Evolutionary conservation across 192 early-diverging fungal genomes (phyloP).

Genomic region (Coemansia sp.): DNA sequence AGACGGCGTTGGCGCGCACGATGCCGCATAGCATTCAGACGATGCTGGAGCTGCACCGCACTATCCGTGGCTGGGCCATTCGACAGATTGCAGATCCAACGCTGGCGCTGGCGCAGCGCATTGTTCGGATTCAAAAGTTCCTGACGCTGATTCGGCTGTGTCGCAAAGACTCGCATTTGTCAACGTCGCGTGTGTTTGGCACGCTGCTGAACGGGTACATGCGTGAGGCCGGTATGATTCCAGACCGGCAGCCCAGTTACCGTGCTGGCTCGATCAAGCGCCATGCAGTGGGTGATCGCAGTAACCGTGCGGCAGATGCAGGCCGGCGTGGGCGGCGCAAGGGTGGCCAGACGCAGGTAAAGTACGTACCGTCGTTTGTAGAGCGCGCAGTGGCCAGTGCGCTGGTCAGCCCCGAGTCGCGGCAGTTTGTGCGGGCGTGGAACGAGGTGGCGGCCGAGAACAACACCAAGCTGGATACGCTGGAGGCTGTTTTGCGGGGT

Average conservation of each 20-base stretch:
- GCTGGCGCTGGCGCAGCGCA: slow-evolving; percentile 54
- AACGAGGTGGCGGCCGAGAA: slow-evolving; percentile 56
- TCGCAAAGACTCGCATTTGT: slow-evolving; percentile 45
- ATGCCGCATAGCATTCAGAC: slow-evolving; percentile 66
- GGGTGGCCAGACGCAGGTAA: slow-evolving; percentile 28
- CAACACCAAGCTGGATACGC: slow-evolving; percentile 46
- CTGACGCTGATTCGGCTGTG: slow-evolving; percentile 59
- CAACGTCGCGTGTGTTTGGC: slow-evolving; percentile 45
- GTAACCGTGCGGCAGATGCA: slow-evolving; percentile 23
- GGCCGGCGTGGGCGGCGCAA: slow-evolving; percentile 40
- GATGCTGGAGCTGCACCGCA: slow-evolving; percentile 63
- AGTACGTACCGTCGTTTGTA: slow-evolving; percentile 66
- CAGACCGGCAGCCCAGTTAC: slow-evolving; percentile 50
- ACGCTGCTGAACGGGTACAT: slow-evolving; percentile 51
- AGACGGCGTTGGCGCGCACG: slow-evolving; percentile 55
- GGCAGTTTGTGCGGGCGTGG: slow-evolving; percentile 65
- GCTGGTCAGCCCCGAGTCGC: slow-evolving; percentile 67
- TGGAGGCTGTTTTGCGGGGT: slow-evolving; percentile 59
- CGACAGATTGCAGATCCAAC: slow-evolving; percentile 55
- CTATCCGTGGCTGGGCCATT: slow-evolving; percentile 68
- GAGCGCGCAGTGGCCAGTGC: slow-evolving; percentile 67
- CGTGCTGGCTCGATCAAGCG: slow-evolving; percentile 31
- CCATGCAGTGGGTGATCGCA: slow-evolving; percentile 15
- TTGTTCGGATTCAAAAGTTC: slow-evolving; percentile 59
- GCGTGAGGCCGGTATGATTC: slow-evolving; percentile 50